A percentile compares a stretch with the other conserved stretches of the same genome.
These are phyloP conservation scores for Candida verbasci DNA, from an alignment of 805 yeast genomes.

Conservation along the genomic window DNA sequence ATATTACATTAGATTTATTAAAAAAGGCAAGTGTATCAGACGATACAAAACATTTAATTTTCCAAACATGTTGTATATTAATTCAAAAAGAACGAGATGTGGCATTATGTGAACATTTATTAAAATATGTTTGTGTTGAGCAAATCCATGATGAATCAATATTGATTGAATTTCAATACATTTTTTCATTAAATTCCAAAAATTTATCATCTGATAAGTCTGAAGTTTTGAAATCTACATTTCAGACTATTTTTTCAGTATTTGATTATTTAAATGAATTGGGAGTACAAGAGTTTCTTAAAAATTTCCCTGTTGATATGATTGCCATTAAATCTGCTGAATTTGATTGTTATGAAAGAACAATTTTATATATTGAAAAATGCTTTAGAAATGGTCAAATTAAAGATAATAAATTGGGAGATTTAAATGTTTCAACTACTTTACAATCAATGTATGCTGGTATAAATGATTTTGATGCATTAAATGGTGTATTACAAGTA, in stretches of 20 bases:
- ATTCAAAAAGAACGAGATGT: conserved; percentile 63
- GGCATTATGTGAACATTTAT: conserved; percentile 60
- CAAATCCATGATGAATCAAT: conserved; percentile 4
- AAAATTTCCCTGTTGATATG: conserved; percentile 57
- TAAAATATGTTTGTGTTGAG: conserved; percentile 70
- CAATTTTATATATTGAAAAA: conserved; percentile 81
- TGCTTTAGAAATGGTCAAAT: conserved; percentile 44
- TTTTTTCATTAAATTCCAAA: conserved; percentile 48
- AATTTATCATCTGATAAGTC: conserved; percentile 45
- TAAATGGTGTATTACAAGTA: conserved; percentile 77
- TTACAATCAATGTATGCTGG: conserved; percentile 81
- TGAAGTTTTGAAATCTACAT: conserved; percentile 61
- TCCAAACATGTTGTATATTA: conserved; percentile 58
- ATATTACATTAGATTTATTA: conserved; percentile 63
- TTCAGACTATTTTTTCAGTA: conserved; percentile 69
- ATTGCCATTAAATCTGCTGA: conserved; percentile 78
- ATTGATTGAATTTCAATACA: conserved; percentile 50
- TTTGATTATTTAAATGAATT: conserved; percentile 73
- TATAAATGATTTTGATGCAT: conserved; percentile 83
- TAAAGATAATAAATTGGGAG: conserved; percentile 22
- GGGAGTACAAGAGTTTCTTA: conserved; percentile 38
- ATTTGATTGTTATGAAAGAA: conserved; percentile 81
- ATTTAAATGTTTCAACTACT: conserved; percentile 40
- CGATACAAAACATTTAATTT: conserved; percentile 33
- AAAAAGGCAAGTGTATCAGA: conserved; percentile 27